A percentile compares a stretch with the other conserved stretches of the same genome.
These are phyloP conservation scores for Haplosporangium sp. DNA, from an alignment of 371 early-diverging fungal genomes.

Conservation along the genomic window DNA sequence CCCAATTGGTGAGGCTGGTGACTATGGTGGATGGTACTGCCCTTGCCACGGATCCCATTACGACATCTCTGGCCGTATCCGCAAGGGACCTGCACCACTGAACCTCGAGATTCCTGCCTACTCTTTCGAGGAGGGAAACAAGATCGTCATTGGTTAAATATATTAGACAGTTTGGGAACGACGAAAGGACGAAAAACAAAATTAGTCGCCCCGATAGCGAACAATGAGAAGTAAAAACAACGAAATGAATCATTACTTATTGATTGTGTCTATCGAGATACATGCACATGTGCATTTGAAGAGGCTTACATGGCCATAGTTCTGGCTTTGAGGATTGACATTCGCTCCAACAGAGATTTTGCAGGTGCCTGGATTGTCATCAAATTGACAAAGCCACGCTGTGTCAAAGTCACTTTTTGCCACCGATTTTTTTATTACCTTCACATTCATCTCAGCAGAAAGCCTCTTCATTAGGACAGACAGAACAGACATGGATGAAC, in stretches of 20 bases:
- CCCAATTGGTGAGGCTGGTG: constrained; percentile 98
- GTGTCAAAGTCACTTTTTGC: constrained; percentile 11
- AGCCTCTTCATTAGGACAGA: no score
- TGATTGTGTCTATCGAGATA: no score
- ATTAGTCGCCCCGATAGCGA: neutral
- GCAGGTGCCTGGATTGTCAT: neutral
- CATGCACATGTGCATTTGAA: no score
- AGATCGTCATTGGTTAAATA: constrained; percentile 72
- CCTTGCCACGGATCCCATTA: constrained; percentile 96
- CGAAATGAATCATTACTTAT: no score
- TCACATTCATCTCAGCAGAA: neutral
- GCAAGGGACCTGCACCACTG: constrained; percentile 98
- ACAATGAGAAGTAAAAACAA: neutral
- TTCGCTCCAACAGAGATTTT: neutral
- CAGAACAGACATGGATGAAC: constrained; percentile 29
- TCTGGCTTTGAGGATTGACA: no score
- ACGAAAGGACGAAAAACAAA: neutral
- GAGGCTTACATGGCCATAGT: no score
- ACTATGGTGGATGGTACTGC: constrained; percentile 99
- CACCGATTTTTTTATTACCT: constrained; percentile 29
- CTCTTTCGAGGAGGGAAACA: constrained; percentile 67
- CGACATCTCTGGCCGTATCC: constrained; percentile 86
- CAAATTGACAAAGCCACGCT: constrained; percentile 4
- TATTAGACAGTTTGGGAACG: no score
- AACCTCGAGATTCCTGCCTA: constrained; percentile 96